Evolutionary conservation across 2,329 filamentous ascomycete genomes (phyloP).

Genomic region (Fusarium pseudograminearum): DNA sequence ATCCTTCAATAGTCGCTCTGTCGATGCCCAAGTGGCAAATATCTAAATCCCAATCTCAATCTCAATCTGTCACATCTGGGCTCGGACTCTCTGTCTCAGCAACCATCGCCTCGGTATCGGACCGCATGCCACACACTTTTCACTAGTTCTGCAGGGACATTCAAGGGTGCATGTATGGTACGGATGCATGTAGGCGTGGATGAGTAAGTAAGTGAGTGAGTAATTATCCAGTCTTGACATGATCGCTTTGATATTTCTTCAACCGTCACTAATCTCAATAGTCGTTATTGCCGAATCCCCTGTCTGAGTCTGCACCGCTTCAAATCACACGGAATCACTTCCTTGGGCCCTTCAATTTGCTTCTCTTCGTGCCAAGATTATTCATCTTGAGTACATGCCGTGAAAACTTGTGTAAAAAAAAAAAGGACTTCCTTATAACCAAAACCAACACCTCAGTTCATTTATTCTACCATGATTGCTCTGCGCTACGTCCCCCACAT

Average conservation of each 20-base stretch:
- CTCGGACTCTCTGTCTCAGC: slow-evolving; percentile 3
- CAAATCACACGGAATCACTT: not conserved
- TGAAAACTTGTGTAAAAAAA: slow-evolving; percentile 17
- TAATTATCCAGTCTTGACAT: slow-evolving; percentile 5
- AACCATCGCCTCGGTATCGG: not conserved
- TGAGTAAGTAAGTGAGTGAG: not conserved
- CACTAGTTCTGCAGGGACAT: slow-evolving; percentile 3
- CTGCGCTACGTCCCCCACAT: slow-evolving; percentile 29
- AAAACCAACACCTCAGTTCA: slow-evolving; percentile 27
- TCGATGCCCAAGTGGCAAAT: slow-evolving; percentile 38
- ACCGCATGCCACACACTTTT: not conserved
- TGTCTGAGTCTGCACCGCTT: not conserved
- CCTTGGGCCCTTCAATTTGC: slow-evolving; percentile 17
- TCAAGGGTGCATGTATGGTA: not conserved
- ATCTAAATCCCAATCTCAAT: not conserved
- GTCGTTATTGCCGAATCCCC: slow-evolving; percentile 5
- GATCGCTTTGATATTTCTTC: slow-evolving; percentile 16
- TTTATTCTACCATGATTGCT: slow-evolving; percentile 38
- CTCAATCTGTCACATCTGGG: slow-evolving; percentile 2
- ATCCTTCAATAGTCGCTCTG: slow-evolving; percentile 31
- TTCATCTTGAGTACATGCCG: slow-evolving; percentile 21
- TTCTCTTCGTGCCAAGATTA: slow-evolving; percentile 22
- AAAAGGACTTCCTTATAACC: slow-evolving; percentile 17
- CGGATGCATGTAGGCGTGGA: not conserved
- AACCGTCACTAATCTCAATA: not conserved